Conservation (phyloP, 257 asterid genomes). For the Ligustrum vulgare region DNA sequence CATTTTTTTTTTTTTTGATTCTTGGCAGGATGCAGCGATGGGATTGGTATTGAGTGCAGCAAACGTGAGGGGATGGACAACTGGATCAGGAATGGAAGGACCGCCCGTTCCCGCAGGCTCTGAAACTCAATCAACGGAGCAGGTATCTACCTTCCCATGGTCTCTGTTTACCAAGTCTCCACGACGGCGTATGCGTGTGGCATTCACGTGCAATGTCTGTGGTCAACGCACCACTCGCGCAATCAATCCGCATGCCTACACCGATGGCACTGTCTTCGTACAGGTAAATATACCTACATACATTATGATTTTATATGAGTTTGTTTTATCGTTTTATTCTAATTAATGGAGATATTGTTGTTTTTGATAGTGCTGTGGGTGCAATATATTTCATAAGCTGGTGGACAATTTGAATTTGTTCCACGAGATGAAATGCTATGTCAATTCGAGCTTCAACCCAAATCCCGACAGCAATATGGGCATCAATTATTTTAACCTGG, state of each 20-base stretch:
- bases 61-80: conserved; percentile 89
- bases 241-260: conserved; percentile 94
- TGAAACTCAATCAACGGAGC: conserved; percentile 43
- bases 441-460: conserved; percentile 78
- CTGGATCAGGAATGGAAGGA: conserved; percentile 94
- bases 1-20: too few species aligned
- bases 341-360: background rate
- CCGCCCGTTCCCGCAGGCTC: conserved; percentile 67
- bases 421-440: conserved; percentile 93
- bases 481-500: conserved; percentile 61
- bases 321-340: background rate
- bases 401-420: conserved; percentile 93
- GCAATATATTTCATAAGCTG: conserved; percentile 90
- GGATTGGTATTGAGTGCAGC: conserved; percentile 85
- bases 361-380: conserved; percentile 79
- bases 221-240: conserved; percentile 98
- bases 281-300: conserved; percentile 49
- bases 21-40: conserved; percentile 82
- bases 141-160: conserved; percentile 91
- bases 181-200: conserved; percentile 90
- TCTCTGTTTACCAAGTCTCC: conserved; percentile 95
- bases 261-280: conserved; percentile 96
- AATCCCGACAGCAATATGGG: conserved; percentile 40
- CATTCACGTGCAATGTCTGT: conserved; percentile 90
- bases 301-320: background rate